phyloP scores from a whole-genome alignment of 2,329 filamentous ascomycete genomes.

The Aschersonia sp. region DNA sequence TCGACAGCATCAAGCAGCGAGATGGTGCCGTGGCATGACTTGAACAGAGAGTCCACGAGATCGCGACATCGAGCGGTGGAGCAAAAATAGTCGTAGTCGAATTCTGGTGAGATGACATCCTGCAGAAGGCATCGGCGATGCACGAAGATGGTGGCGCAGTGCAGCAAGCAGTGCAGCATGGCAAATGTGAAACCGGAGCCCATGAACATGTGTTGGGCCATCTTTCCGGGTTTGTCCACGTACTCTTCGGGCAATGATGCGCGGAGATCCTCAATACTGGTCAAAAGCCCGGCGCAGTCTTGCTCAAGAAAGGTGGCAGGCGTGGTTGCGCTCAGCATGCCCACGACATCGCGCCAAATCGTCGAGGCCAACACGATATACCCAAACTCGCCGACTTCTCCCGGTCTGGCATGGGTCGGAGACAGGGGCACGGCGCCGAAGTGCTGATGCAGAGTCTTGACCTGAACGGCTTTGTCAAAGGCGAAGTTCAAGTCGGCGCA shows the following conservation, averaged over 20 bases:
- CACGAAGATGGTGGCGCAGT: conserved; percentile 46
- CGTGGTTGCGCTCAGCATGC: conserved; percentile 42
- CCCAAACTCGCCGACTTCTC: conserved; percentile 45
- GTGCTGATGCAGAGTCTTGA: conserved; percentile 38
- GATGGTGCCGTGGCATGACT: conserved; percentile 44
- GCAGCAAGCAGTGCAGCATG: conserved; percentile 47
- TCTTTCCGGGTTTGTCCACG: conserved; percentile 45
- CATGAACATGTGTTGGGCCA: conserved; percentile 50
- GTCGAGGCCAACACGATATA: conserved; percentile 46
- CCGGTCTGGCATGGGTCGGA: conserved; percentile 22
- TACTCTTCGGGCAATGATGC: conserved; percentile 43
- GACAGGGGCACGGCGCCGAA: conserved; percentile 18
- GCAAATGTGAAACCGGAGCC: conserved; percentile 48
- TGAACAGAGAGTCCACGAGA: conserved; percentile 41
- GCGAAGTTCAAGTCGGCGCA: conserved; percentile 49
- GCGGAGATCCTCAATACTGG: conserved; percentile 40
- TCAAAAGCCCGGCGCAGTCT: conserved; percentile 34
- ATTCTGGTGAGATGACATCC: conserved; percentile 36
- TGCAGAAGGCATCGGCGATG: conserved; percentile 45
- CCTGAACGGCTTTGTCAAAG: conserved; percentile 44
- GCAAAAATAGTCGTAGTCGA: conserved; percentile 39
- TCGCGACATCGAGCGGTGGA: conserved; percentile 33
- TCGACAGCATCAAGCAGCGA: conserved; percentile 41
- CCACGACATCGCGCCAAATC: conserved; percentile 47
- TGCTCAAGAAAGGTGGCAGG: conserved; percentile 38